phyloP scores from a whole-genome alignment of 257 asterid species.

The Solanum peruvianum region DNA sequence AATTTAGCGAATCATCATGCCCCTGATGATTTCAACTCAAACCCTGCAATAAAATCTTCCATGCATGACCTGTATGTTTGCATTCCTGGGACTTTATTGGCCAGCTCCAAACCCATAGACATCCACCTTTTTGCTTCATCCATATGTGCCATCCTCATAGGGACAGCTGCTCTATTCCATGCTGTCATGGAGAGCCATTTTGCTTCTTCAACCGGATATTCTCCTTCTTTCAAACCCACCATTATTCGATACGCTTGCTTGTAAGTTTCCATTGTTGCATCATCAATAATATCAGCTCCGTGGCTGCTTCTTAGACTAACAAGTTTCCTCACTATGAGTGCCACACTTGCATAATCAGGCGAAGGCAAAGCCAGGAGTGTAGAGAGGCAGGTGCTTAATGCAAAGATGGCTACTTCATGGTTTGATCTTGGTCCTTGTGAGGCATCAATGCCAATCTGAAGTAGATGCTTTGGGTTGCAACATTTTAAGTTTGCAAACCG shows the following conservation, averaged over 20 bases:
- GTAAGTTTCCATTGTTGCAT: conserved; percentile 44
- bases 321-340: conserved; percentile 57
- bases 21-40: conserved; percentile 31
- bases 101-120: conserved; percentile 72
- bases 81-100: conserved; percentile 68
- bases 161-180: conserved; percentile 91
- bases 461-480: conserved; percentile 54
- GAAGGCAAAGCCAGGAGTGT: conserved; percentile 53
- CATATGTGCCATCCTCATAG: conserved; percentile 58
- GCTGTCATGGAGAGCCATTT: conserved; percentile 96
- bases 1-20: not conserved
- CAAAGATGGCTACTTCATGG: conserved; percentile 63
- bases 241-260: conserved; percentile 69
- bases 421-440: conserved; percentile 68
- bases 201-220: conserved; percentile 75
- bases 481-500: conserved; percentile 46
- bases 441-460: conserved; percentile 75
- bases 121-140: conserved; percentile 80
- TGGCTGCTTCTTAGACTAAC: conserved; percentile 34
- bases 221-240: conserved; percentile 92
- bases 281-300: conserved; percentile 45
- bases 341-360: conserved; percentile 70
- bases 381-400: conserved; percentile 59
- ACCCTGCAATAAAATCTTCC: conserved; percentile 69
- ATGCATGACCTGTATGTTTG: conserved; percentile 59